phyloP scores from a whole-genome alignment of 208 protist genomes.

The Phytomonas sp. region DNA sequence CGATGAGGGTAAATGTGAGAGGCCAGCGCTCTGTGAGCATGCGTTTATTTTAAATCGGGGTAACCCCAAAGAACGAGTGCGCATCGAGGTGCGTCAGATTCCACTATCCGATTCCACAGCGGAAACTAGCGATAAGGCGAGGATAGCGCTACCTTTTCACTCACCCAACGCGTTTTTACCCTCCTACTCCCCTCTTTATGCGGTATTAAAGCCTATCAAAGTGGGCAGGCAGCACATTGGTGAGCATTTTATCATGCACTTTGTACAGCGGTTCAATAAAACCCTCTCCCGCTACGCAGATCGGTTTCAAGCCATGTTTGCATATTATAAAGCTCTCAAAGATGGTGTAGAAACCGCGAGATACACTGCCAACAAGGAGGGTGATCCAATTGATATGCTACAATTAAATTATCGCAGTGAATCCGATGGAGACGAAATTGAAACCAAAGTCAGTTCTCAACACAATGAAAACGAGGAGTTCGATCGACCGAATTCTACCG shows the following conservation, averaged over 20 bases:
- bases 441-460: neutral
- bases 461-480: neutral
- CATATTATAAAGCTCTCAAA: slow-evolving; percentile 12
- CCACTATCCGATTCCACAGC: neutral
- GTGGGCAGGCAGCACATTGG: slow-evolving; percentile 46
- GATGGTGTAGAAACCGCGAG: slow-evolving; percentile 1
- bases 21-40: slow-evolving; percentile 53
- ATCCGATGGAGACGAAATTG: neutral
- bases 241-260: slow-evolving; percentile 57
- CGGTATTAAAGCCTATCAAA: slow-evolving; percentile 35
- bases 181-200: slow-evolving; percentile 10
- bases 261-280: slow-evolving; percentile 52
- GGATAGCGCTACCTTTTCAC: neutral
- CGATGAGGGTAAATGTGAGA: slow-evolving; percentile 39
- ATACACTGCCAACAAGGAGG: slow-evolving; percentile 7
- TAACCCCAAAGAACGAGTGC: slow-evolving; percentile 67
- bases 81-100: slow-evolving; percentile 40
- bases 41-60: slow-evolving; percentile 52
- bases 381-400: neutral
- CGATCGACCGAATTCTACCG: neutral
- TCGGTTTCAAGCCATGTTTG: slow-evolving; percentile 20
- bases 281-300: slow-evolving; percentile 44
- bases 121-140: neutral
- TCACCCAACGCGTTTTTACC: neutral
- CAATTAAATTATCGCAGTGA: neutral